Evolutionary conservation across 257 asterid genomes (phyloP).

Genomic region (Solanum corneliomulleri): DNA sequence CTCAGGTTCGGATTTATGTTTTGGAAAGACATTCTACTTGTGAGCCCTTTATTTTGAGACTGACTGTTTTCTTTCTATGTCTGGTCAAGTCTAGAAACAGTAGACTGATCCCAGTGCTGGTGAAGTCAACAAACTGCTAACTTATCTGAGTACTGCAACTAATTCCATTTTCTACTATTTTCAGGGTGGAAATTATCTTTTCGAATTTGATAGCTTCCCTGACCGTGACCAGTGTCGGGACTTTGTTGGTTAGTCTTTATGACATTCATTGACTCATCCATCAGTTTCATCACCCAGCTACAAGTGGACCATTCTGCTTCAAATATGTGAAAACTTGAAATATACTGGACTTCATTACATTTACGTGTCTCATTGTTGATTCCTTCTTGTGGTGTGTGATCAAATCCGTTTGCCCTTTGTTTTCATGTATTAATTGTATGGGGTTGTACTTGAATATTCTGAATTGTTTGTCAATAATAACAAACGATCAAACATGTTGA

Average conservation of each 20-base stretch:
- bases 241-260: slow-evolving; percentile 64
- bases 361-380: neutral
- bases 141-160: slow-evolving; percentile 3
- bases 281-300: neutral
- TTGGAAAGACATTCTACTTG: neutral
- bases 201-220: slow-evolving; percentile 68
- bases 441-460: neutral
- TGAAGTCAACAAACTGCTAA: neutral
- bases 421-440: neutral
- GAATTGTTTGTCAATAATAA: neutral
- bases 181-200: slow-evolving; percentile 64
- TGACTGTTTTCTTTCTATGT: neutral
- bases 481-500: neutral
- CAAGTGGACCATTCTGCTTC: neutral
- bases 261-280: neutral
- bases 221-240: slow-evolving; percentile 89
- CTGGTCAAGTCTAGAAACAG: neutral
- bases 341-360: neutral
- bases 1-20: slow-evolving; percentile 37
- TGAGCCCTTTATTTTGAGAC: neutral
- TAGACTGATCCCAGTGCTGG: neutral
- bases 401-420: neutral
- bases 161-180: neutral
- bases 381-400: neutral
- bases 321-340: neutral